These are phyloP conservation scores for Salinomyces thailandicus DNA, from an alignment of 2,329 filamentous ascomycete genomes.

Conservation along the genomic window DNA sequence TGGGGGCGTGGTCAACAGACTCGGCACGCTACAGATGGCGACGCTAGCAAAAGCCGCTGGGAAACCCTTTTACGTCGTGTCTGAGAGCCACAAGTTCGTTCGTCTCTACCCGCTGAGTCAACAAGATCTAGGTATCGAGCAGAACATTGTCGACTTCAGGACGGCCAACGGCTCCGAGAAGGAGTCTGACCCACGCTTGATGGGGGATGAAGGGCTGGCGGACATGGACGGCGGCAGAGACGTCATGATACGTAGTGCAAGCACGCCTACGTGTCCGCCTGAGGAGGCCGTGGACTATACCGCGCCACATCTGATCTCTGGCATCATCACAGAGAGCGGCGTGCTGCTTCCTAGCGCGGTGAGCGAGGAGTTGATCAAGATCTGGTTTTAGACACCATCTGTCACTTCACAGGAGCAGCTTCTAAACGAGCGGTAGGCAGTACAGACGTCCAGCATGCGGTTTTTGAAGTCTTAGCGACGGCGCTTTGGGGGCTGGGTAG, in stretches of 20 bases:
- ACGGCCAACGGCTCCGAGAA: constrained; percentile 33
- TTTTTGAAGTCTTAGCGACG: too few relatives aligned
- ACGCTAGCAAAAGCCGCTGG: constrained; percentile 62
- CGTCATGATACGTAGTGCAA: constrained; percentile 6
- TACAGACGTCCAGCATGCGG: too few relatives aligned
- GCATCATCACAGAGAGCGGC: constrained; percentile 66
- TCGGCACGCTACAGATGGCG: constrained; percentile 81
- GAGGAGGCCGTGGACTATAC: constrained; percentile 52
- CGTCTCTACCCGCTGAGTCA: constrained; percentile 75
- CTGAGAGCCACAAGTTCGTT: constrained; percentile 95
- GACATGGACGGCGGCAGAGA: constrained; percentile 19
- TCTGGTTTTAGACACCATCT: constrained; percentile 34
- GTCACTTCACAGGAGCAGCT: background rate
- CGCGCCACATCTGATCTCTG: constrained; percentile 59
- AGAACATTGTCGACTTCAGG: constrained; percentile 65
- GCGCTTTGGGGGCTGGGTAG: too few relatives aligned
- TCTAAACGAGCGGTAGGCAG: too few relatives aligned
- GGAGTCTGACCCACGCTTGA: too few relatives aligned
- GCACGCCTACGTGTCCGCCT: constrained; percentile 16
- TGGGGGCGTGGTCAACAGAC: constrained; percentile 78
- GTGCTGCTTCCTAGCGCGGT: constrained; percentile 60
- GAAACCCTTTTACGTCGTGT: constrained; percentile 79
- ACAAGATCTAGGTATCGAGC: constrained; percentile 68
- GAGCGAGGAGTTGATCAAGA: constrained; percentile 59
- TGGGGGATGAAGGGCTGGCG: constrained; percentile 15